Percentiles rank a stretch among this genome's conserved stretches.
These are phyloP conservation scores for Rosa chinensis DNA, from an alignment of 306 rosid species.

Conservation along the genomic window DNA sequence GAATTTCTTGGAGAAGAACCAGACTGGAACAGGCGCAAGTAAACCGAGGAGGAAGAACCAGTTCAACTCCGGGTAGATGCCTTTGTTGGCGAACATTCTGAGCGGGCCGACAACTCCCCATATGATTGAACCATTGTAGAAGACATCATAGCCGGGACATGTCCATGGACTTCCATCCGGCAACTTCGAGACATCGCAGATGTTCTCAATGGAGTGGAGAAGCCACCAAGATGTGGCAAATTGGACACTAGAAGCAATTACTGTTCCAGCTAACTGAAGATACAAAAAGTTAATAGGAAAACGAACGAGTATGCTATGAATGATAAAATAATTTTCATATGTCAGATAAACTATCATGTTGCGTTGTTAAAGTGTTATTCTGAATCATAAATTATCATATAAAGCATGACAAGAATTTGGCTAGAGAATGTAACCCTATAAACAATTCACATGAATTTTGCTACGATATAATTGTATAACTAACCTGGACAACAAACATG, in stretches of 20 bases:
- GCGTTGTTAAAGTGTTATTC: too few species aligned
- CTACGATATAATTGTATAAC: background rate
- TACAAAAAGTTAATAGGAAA: background rate
- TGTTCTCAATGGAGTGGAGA: conserved; percentile 27
- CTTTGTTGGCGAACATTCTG: conserved; percentile 36
- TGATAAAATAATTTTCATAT: background rate
- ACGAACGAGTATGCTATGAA: background rate
- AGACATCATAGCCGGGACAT: conserved; percentile 43
- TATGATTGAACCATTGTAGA: conserved; percentile 45
- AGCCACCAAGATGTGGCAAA: conserved; percentile 56
- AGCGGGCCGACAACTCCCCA: conserved; percentile 50
- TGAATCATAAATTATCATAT: too few species aligned
- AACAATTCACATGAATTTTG: background rate
- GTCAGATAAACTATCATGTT: conserved; percentile 31
- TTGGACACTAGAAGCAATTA: conserved; percentile 38
- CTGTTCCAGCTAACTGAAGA: conserved; percentile 44
- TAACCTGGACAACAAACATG: conserved; percentile 68
- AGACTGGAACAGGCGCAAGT: conserved; percentile 36
- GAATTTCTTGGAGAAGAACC: conserved; percentile 26
- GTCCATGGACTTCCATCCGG: conserved; percentile 56
- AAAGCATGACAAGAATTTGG: conserved; percentile 42
- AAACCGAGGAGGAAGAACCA: conserved; percentile 46
- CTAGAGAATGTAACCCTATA: too few species aligned
- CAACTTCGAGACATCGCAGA: conserved; percentile 30
- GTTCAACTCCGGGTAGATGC: conserved; percentile 43